phyloP scores from a whole-genome alignment of 192 early-diverging fungal genomes.

The Backusella parvicylindrica region DNA sequence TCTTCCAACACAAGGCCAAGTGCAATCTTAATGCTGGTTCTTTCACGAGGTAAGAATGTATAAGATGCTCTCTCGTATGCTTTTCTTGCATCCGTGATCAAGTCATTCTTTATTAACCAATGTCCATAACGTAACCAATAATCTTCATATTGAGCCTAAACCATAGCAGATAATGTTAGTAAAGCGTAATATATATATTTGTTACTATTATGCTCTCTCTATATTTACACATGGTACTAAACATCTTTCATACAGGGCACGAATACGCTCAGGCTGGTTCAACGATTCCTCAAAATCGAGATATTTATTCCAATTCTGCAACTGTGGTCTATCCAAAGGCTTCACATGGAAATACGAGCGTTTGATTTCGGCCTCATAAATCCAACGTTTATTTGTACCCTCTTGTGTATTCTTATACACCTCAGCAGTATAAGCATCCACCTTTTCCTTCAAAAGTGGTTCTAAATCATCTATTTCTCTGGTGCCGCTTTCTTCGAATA shows the following conservation, averaged over 20 bases:
- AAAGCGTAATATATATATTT: not conserved
- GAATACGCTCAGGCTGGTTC: constrained; percentile 52
- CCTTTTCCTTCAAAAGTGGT: constrained; percentile 47
- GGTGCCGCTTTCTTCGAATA: not conserved
- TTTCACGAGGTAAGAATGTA: constrained; percentile 54
- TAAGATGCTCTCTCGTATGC: constrained; percentile 53
- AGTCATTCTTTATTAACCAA: constrained; percentile 46
- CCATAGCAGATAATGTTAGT: not conserved
- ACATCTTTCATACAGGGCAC: constrained; percentile 69
- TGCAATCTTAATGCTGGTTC: constrained; percentile 52
- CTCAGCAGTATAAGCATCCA: constrained; percentile 51
- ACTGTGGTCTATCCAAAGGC: constrained; percentile 64
- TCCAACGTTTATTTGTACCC: constrained; percentile 71
- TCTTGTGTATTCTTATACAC: constrained; percentile 65
- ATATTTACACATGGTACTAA: constrained; percentile 70
- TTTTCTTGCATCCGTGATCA: constrained; percentile 44
- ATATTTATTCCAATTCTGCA: constrained; percentile 69
- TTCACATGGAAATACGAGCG: constrained; percentile 80
- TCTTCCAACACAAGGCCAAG: constrained; percentile 65
- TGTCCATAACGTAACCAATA: constrained; percentile 71
- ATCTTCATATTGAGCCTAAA: constrained; percentile 77
- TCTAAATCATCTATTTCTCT: constrained; percentile 44
- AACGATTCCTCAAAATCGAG: constrained; percentile 69
- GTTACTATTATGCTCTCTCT: not conserved
- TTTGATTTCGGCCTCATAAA: constrained; percentile 74